Base-by-base conservation (phyloP, 768 basidiomycete genomes). In the Boletellus ananas region DNA sequence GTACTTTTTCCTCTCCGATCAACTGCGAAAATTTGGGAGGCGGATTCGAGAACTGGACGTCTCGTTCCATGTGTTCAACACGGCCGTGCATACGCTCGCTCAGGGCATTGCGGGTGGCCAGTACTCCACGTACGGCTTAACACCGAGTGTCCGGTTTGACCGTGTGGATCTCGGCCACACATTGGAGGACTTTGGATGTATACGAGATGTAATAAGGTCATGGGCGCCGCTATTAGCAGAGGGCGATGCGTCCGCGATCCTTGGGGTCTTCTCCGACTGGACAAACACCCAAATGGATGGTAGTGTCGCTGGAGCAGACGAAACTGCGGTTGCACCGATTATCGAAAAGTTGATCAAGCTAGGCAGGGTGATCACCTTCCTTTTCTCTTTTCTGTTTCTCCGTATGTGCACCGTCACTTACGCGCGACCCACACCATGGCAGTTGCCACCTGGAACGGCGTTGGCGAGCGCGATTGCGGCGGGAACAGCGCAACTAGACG, bases 221-320 rank as follows among this genome's bases (percentile, higher is more conserved):
- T 79, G 77, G 78, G 51, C 55, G 2, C 63, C 70, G 1, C 45
- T 77, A 14, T 58, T 79, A 4, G 56, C 60, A 2, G 39, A 46
- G 4, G 69, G 56, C 8, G 48, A 54, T 5, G 46, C 53, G 9
- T 68, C 76, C 12, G 51, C 68, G 0, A 62, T 79, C 14, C n/a
- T 78, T 2, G 71, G 69, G 1, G 70, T 71, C 34, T 76, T 72
- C 42, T 67, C 74, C 60, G 72, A 78, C 45, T 79, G 77, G 77
- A 34, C 42, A 14, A 13, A 23, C 13, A 1, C 13, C 3, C 55
- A 56, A 21, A 51, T 42, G 18, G 44, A 54, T 4, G 57, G 54
- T 10, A 46, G 55, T 12, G 50, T 52, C 14, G 35, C 23, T 11
- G 51, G 50, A 27, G 64, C 58, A 6, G 51, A 56, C 34, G 52